Base-by-base conservation (phyloP, 495 filamentous ascomycete genomes). In the Penicillium fimorum region DNA sequence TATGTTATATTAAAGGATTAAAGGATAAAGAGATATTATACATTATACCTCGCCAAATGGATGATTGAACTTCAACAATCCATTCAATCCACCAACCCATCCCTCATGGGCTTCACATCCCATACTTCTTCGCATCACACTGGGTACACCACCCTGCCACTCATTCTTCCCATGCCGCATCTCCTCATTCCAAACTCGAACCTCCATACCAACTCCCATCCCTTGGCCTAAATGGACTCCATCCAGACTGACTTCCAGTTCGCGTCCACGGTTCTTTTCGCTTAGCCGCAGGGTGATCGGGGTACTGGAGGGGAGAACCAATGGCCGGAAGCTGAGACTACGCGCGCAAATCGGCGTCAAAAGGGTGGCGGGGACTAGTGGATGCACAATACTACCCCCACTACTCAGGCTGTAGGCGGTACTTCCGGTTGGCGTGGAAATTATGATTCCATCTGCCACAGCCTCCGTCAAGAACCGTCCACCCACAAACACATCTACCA, bases 41-140 rank as follows among this genome's bases (percentile, higher is more conserved):
- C 3, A 24, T 44, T 33, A 58, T 87, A 79, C 53, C 65, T 96
- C 91, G 0, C 94, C 94, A 77, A 98, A 97, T 3, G 95, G 92
- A 75, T 96, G 88, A 69, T 98, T 98, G 64, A 97, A 98, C 75
- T 98, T 98, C 64, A 98, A 75, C 62, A 97, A 67, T 47, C 90
- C 90, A 72, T 97, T 97, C 71, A 98, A 71, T 7, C 95, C 94
- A 1, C 93, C 94, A 15, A 98, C 94, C 95, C 95, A 98, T 13
- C 90, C 90, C 69, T 97, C 94, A 59, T 87, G 84, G 22, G 79
- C 73, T 59, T 88, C 86, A 9, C 73, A 73, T 3, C 83, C 82
- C 15, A 71, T 67, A 37, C 71, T 71, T 61, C 79, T 66, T 38
- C 80, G 72, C 74, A 82, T 80, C 20, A 84, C 75, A 58, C 79